These are phyloP conservation scores for Saksenaea vasiformis DNA, from an alignment of 371 early-diverging fungal genomes.

Conservation along the genomic window DNA sequence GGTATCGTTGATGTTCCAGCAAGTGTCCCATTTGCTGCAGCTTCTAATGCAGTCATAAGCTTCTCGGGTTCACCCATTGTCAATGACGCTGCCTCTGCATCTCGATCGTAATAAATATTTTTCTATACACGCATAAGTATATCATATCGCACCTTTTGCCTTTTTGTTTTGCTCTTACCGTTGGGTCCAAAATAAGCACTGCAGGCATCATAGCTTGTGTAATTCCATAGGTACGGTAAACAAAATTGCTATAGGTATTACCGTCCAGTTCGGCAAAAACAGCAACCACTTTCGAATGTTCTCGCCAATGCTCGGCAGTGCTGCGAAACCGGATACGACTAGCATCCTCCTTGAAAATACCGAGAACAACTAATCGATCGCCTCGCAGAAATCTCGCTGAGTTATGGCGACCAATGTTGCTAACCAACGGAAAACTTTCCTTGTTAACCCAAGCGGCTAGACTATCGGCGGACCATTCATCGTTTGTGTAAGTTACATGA, in stretches of 20 bases:
- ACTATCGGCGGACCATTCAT: neutral
- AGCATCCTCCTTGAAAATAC: conserved; percentile 5
- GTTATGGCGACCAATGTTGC: neutral
- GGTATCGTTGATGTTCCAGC: neutral
- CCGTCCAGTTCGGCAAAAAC: conserved; percentile 70
- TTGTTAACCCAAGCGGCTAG: neutral
- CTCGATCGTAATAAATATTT: conserved; percentile 8
- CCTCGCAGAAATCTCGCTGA: neutral
- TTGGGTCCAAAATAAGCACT: conserved; percentile 60
- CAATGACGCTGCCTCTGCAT: conserved; percentile 10
- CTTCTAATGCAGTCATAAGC: neutral
- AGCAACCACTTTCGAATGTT: conserved; percentile 17
- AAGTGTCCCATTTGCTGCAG: neutral
- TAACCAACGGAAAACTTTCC: neutral
- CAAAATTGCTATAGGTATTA: conserved; percentile 52
- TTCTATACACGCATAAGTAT: conserved; percentile 1
- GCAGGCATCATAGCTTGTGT: conserved; percentile 46
- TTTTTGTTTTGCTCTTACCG: conserved; percentile 27
- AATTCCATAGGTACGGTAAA: conserved; percentile 62
- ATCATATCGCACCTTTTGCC: neutral
- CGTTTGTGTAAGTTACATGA: neutral
- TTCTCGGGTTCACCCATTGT: conserved; percentile 8
- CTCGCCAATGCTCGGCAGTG: conserved; percentile 14
- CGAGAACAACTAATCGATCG: neutral
- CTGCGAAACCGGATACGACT: conserved; percentile 7